Conservation (phyloP, 306 rosid genomes). For the Ormosia emarginata region DNA sequence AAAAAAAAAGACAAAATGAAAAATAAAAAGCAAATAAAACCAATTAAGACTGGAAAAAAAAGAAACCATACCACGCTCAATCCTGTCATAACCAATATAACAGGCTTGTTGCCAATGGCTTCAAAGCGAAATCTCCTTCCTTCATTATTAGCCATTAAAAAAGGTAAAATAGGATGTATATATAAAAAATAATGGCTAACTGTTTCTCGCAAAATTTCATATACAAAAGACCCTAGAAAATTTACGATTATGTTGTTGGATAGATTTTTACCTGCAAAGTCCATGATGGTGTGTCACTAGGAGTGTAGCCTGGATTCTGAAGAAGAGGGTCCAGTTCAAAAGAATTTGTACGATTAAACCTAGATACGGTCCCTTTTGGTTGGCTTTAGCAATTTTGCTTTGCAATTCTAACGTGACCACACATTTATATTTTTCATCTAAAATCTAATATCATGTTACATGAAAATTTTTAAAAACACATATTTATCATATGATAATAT, state of each 20-base stretch:
- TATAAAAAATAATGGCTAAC: neutral
- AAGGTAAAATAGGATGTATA: neutral
- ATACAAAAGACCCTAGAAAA: neutral
- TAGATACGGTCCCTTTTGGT: constrained; percentile 46
- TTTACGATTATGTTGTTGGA: neutral
- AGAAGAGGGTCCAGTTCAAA: constrained; percentile 56
- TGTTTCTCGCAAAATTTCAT: neutral
- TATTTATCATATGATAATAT: no score
- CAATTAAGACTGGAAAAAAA: neutral
- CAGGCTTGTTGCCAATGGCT: constrained; percentile 23
- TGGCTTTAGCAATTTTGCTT: constrained; percentile 21
- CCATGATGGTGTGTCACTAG: constrained; percentile 27
- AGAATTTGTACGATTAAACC: constrained; percentile 50
- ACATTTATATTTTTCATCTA: no score
- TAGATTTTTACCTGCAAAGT: constrained; percentile 35
- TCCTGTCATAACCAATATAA: constrained; percentile 38
- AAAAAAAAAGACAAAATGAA: neutral
- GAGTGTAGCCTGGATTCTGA: constrained; percentile 32
- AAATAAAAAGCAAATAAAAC: neutral
- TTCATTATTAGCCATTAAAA: neutral
- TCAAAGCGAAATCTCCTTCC: constrained; percentile 43
- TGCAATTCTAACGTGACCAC: no score
- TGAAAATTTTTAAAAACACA: no score
- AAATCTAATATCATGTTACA: no score
- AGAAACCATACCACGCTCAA: constrained; percentile 24